These are phyloP conservation scores for Metarhizium sp. DNA, from an alignment of 2,329 filamentous ascomycete species.

Conservation along the genomic window DNA sequence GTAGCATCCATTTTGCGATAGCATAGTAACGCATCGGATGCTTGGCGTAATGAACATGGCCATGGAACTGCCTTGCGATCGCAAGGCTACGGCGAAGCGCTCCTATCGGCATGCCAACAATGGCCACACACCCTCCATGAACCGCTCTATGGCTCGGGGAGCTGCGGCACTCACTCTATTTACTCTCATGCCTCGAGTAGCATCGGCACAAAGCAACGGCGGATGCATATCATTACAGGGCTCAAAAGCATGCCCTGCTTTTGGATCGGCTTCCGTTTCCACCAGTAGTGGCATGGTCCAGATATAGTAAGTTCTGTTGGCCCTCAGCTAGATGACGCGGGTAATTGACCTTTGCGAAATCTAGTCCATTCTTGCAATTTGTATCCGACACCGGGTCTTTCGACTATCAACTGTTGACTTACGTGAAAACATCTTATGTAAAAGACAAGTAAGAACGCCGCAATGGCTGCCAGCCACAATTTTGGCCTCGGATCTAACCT, in stretches of 20 bases:
- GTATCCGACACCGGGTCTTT: slow-evolving; percentile 72
- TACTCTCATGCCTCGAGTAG: slow-evolving; percentile 17
- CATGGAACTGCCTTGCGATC: background rate
- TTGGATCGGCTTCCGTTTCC: slow-evolving; percentile 62
- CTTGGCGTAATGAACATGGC: background rate
- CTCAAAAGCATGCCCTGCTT: slow-evolving; percentile 64
- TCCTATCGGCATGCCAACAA: background rate
- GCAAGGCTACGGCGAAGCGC: background rate
- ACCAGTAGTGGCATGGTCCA: slow-evolving; percentile 47
- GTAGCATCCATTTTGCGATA: background rate
- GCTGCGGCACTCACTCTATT: slow-evolving; percentile 16
- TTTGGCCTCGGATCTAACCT: background rate
- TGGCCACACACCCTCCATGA: background rate
- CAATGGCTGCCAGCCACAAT: background rate
- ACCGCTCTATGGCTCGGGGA: background rate
- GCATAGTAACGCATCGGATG: background rate
- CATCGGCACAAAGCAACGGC: slow-evolving; percentile 24
- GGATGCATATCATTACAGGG: slow-evolving; percentile 58
- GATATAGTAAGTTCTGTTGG: slow-evolving; percentile 48
- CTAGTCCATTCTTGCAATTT: slow-evolving; percentile 68
- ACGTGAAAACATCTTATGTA: slow-evolving; percentile 67
- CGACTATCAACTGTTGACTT: slow-evolving; percentile 62
- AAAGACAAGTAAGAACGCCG: slow-evolving; percentile 54
- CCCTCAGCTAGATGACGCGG: background rate
- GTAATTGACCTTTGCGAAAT: slow-evolving; percentile 23